Conservation (phyloP, 78 protist genomes). For the Bigelowiella natans region DNA sequence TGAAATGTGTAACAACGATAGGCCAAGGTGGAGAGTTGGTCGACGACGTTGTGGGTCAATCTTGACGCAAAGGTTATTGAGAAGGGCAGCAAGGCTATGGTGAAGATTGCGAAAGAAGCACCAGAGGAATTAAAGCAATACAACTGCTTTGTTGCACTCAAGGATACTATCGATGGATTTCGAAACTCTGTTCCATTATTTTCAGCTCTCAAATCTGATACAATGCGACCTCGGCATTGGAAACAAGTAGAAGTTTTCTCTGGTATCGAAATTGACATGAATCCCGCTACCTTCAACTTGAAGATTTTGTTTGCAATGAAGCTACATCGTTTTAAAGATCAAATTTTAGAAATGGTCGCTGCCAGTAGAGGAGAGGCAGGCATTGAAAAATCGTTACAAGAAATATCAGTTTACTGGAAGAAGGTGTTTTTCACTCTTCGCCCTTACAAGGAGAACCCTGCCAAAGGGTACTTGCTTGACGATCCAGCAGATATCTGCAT, state of each 20-base stretch:
- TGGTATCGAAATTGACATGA: conserved; percentile 33
- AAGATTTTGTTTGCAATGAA: conserved; percentile 53
- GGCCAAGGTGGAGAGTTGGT: conserved; percentile 37
- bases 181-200: conserved; percentile 57
- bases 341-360: conserved; percentile 47
- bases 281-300: conserved; percentile 44
- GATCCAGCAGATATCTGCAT: conserved; percentile 32
- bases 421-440: conserved; percentile 25
- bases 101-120: not conserved
- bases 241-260: conserved; percentile 48
- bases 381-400: conserved; percentile 19
- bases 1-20: too few species aligned
- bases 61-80: conserved; percentile 43
- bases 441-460: conserved; percentile 30
- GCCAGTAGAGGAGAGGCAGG: conserved; percentile 51
- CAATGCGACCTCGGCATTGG: conserved; percentile 81
- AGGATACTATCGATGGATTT: conserved; percentile 39
- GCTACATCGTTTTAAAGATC: conserved; percentile 33
- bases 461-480: conserved; percentile 26
- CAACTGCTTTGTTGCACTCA: conserved; percentile 1
- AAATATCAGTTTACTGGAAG: conserved; percentile 56
- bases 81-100: conserved; percentile 27
- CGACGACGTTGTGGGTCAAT: conserved; percentile 50
- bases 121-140: conserved; percentile 2
- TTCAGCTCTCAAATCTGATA: conserved; percentile 46